Evolutionary conservation across 2,329 filamentous ascomycete species (phyloP).

Genomic region (Venturia aucupariae): DNA sequence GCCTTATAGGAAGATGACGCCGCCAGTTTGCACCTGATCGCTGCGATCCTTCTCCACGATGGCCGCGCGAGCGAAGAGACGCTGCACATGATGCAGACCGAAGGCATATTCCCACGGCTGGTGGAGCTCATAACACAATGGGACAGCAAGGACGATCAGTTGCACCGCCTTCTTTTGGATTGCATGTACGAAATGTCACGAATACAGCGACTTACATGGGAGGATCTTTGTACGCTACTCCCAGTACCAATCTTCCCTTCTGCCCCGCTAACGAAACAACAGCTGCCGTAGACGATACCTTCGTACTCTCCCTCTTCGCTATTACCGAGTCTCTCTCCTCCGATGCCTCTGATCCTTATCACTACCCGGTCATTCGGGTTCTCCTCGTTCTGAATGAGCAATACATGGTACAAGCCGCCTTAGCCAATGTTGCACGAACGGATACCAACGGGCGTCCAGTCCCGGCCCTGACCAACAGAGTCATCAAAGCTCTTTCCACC

Average conservation of each 20-base stretch:
- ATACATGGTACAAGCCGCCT: constrained; percentile 65
- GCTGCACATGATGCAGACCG: constrained; percentile 79
- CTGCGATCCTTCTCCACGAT: constrained; percentile 78
- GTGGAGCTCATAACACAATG: constrained; percentile 65
- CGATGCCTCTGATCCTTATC: constrained; percentile 85
- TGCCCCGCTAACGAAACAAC: neutral
- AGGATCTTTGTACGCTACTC: constrained; percentile 60
- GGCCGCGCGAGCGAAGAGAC: constrained; percentile 67
- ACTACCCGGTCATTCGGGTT: constrained; percentile 89
- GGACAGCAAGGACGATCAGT: constrained; percentile 17
- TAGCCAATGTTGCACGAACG: constrained; percentile 30
- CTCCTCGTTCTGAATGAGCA: constrained; percentile 96
- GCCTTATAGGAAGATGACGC: constrained; percentile 67
- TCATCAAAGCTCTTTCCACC: constrained; percentile 81
- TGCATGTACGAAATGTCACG: constrained; percentile 94
- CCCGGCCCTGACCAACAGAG: constrained; percentile 70
- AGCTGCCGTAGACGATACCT: constrained; percentile 61
- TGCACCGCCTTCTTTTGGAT: constrained; percentile 77
- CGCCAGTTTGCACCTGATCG: constrained; percentile 69
- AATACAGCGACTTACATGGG: constrained; percentile 68
- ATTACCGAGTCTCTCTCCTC: constrained; percentile 82
- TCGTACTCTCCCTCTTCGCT: constrained; percentile 73
- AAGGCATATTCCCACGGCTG: constrained; percentile 74
- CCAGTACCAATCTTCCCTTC: neutral
- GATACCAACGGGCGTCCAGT: constrained; percentile 26